Evolutionary conservation across 2,329 filamentous ascomycete species (phyloP), one percentile per base, ranked within the genome.

Genomic region (Neofusicoccum sp.): DNA sequence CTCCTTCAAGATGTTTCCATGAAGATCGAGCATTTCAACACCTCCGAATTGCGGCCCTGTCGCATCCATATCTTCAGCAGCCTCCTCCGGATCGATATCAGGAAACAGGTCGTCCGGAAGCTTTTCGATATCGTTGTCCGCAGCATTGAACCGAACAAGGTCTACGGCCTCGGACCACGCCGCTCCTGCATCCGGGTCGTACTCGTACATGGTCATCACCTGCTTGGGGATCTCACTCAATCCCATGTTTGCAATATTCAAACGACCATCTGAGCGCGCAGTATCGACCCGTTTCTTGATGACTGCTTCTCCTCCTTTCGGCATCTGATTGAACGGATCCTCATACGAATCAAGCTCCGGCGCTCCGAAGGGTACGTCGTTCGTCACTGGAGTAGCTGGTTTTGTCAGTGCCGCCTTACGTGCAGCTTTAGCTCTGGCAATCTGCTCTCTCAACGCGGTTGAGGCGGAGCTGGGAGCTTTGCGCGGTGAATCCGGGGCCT

Each of bases 101-200:
- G 94, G 93, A 69, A 98, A 97, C 16, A 93, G 81, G 1, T 81
- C 79, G 16, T 95, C 91, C 2, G 87, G 85, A 37, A 98, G 81
- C 36, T 82, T 81, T 70, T 91, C 87, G 52, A 99, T 77, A 71
- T 97, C 91, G 71, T 99, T 98, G 71, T 97, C 93, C 7, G 94
- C 93, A 5, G 91, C 93, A 67, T 95, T 86, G 56, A 98, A 87
- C 65, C 90, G 87, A 0, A 89, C 90, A 49, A 98, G 79, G 72
- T 98, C 94, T 9, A 98, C 92, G 64, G 90, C 89, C 75, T 98
- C 94, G 1, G 93, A 93, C 95, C 95, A 98, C 37, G 89, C 87
- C 9, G 87, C 85, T 39, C 84, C 86, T 28, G 84, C 80, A 41
- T 89, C 86, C 1, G 85, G 83, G 60, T 93, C 88, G 16, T 91